Percentiles rank a stretch among this genome's conserved stretches.
These are phyloP conservation scores for Nigrospora sphaerica DNA, from an alignment of 2,329 filamentous ascomycete species.

Conservation along the genomic window DNA sequence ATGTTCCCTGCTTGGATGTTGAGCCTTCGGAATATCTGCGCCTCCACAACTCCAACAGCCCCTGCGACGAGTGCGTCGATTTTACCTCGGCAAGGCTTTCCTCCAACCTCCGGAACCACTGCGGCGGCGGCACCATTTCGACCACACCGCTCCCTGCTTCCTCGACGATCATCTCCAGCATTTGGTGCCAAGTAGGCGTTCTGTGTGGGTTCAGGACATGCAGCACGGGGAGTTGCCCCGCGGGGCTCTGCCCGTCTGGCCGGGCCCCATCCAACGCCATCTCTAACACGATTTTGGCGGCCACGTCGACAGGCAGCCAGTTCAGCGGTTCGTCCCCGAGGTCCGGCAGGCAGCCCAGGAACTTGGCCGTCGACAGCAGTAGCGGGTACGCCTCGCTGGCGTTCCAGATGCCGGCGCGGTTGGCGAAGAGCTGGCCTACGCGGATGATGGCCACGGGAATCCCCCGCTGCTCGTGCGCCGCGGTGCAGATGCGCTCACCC, in stretches of 20 bases:
- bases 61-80: slow-evolving; percentile 28
- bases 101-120: slow-evolving; percentile 35
- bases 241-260: too few relatives aligned
- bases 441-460: slow-evolving; percentile 30
- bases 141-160: slow-evolving; percentile 15
- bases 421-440: slow-evolving; percentile 38
- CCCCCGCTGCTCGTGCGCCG: slow-evolving; percentile 16
- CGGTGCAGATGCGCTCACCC: slow-evolving; percentile 44
- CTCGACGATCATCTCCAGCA: slow-evolving; percentile 34
- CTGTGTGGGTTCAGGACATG: slow-evolving; percentile 41
- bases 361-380: slow-evolving; percentile 33
- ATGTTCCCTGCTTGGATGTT: too few relatives aligned
- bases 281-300: slow-evolving; percentile 32
- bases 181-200: slow-evolving; percentile 33
- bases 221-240: slow-evolving; percentile 23
- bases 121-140: slow-evolving; percentile 28
- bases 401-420: slow-evolving; percentile 36
- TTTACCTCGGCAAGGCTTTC: slow-evolving; percentile 8
- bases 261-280: slow-evolving; percentile 13
- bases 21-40: slow-evolving; percentile 21
- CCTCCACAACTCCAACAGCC: slow-evolving; percentile 42
- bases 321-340: slow-evolving; percentile 27
- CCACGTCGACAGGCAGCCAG: slow-evolving; percentile 40
- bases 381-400: slow-evolving; percentile 39
- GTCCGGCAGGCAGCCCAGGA: slow-evolving; percentile 29